Evolutionary conservation across 768 basidiomycete genomes (phyloP).

Genomic region (Hebeloma cylindrosporum): DNA sequence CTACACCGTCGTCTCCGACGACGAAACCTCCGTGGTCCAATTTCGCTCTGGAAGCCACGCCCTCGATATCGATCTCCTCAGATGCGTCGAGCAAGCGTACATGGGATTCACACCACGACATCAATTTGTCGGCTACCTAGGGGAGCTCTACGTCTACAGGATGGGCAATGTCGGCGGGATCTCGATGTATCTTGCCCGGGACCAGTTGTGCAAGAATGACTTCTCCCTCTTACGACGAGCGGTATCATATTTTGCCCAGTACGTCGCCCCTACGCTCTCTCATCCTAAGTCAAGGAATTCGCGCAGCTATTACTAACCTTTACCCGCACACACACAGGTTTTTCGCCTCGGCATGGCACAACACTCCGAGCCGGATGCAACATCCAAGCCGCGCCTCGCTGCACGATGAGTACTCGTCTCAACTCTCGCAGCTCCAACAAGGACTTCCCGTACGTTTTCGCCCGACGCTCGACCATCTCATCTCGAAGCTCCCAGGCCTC

Average conservation of each 20-base stretch:
- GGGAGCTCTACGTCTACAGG: conserved; percentile 6
- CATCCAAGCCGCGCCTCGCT: not conserved
- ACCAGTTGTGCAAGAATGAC: conserved; percentile 2
- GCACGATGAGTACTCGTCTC: not conserved
- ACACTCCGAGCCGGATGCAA: not conserved
- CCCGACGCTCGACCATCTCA: conserved; percentile 4
- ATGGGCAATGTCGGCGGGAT: conserved; percentile 12
- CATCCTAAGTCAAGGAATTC: not conserved
- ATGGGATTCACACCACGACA: conserved; percentile 8
- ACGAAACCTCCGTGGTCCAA: conserved; percentile 1
- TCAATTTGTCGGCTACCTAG: not conserved
- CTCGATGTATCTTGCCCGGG: conserved; percentile 13
- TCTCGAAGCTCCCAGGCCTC: conserved; percentile 4
- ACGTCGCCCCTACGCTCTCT: not conserved
- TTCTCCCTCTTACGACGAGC: not conserved
- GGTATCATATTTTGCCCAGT: not conserved
- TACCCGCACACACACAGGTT: conserved; percentile 5
- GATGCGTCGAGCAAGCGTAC: conserved; percentile 6
- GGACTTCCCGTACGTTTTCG: conserved; percentile 6
- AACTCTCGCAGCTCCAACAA: not conserved
- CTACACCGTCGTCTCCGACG: conserved; percentile 7
- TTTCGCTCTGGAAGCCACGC: conserved; percentile 4
- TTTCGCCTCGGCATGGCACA: conserved; percentile 7
- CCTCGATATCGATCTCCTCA: not conserved
- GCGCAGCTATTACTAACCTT: not conserved